Base-by-base conservation (phyloP, 2,329 filamentous ascomycete species). In the Ceratocystis diversiconidia region DNA sequence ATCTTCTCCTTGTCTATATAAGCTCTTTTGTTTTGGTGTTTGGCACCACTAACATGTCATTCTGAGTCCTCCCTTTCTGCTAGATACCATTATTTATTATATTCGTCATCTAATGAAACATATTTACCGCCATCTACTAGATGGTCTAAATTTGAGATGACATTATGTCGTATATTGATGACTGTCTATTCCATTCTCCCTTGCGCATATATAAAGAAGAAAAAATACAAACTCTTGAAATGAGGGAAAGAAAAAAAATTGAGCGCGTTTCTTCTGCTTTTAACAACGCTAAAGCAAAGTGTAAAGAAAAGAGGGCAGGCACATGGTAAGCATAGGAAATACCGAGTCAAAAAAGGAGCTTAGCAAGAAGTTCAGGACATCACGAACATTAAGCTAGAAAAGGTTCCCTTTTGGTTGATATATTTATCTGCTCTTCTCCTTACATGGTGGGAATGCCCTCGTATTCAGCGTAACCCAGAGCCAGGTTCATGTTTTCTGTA, bases 401-500 rank as follows among this genome's bases (percentile, higher is more conserved):
- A 28, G 10, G 10, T 25, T 28, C 46, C 50, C 8, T 19, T 25
- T 52, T 52, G 22, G 46, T 59, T 59, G 3, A 59, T 59, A 25
- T 59, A 5, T 59, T 59, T 7, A 22, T 32, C 22, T 17, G 36
- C 60, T 17, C 30, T 17, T 59, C 17, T 6, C 32, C 50, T 71
- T 74, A 79, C 74, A 79, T 77, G 62, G 73, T 72, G 19, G 90
- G 90, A 70, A 95, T 95, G 50, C 90, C 90, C 73, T 95, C 88
- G 72, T 90, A 95, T 77, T 95, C 90, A 59, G 84, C 85, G 73
- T 92, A 95, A 59, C 90, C 90, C 10, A 95, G 81, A n/a, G 89
- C 87, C 67, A 95, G 79, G 76, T 95, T 95, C 89, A 95, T 94
- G 76, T 95, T 95, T 80, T 95, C 86, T 88, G 73, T 69, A 22